Conservation (phyloP, 768 basidiomycete species). For the Mycena polygramma region DNA sequence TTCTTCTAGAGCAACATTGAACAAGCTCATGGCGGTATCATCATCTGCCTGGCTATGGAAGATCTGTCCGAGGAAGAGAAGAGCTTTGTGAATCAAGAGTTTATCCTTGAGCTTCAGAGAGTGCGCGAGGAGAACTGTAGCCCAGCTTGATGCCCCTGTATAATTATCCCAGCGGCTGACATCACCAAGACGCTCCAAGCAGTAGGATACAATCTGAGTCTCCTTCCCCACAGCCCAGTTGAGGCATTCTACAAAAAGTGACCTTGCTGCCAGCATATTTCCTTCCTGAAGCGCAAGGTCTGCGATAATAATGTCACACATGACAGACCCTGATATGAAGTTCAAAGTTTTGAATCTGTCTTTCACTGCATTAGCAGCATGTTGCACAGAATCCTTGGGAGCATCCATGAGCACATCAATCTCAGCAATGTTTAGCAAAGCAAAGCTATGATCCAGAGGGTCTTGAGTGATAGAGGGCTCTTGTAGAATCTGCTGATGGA, state of each 20-base stretch:
- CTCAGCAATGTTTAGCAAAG: neutral
- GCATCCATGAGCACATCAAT: neutral
- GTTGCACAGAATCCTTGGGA: neutral
- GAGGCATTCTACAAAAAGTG: neutral
- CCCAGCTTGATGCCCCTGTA: neutral
- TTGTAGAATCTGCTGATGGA: neutral
- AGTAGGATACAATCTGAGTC: neutral
- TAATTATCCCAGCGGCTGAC: neutral
- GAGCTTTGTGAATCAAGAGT: neutral
- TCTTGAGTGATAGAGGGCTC: too few relatives aligned
- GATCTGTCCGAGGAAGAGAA: neutral
- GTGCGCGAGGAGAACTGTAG: neutral
- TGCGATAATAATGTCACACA: neutral
- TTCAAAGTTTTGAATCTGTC: neutral
- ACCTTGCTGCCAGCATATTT: neutral
- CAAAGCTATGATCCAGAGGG: too few relatives aligned
- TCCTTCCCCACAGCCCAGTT: neutral
- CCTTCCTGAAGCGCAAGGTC: neutral
- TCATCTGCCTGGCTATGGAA: neutral
- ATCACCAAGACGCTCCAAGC: neutral
- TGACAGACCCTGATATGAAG: too few relatives aligned
- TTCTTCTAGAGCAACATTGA: neutral
- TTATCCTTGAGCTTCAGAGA: neutral
- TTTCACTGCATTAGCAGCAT: neutral
- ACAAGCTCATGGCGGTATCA: neutral